phyloP scores from a whole-genome alignment of 306 rosid genomes.

The Casuarina equisetifolia region DNA sequence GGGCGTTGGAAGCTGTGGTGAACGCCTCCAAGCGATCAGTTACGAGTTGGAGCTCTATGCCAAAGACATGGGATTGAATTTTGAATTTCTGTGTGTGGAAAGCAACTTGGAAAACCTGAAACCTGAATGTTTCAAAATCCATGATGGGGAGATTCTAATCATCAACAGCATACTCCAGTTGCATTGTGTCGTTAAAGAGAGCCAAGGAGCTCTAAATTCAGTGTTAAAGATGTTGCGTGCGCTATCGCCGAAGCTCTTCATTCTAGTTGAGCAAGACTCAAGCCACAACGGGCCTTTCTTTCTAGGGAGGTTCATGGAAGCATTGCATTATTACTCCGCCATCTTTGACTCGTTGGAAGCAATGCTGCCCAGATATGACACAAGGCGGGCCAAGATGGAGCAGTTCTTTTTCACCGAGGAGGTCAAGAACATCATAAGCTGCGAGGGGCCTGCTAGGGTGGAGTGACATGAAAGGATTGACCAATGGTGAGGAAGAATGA shows the following conservation, averaged over 20 bases:
- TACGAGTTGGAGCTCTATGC: slow-evolving; percentile 60
- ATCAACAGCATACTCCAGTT: slow-evolving; percentile 82
- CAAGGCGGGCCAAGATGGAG: slow-evolving; percentile 72
- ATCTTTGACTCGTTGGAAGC: slow-evolving; percentile 84
- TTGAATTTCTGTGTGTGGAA: slow-evolving; percentile 54
- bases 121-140: slow-evolving; percentile 44
- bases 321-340: slow-evolving; percentile 82
- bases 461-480: slow-evolving; percentile 88
- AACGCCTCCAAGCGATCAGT: slow-evolving; percentile 47
- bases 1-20: slow-evolving; percentile 53
- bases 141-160: slow-evolving; percentile 62
- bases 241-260: slow-evolving; percentile 64
- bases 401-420: slow-evolving; percentile 85
- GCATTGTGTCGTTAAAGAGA: slow-evolving; percentile 85
- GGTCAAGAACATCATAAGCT: slow-evolving; percentile 91
- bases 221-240: slow-evolving; percentile 66
- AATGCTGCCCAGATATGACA: slow-evolving; percentile 80
- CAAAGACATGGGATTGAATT: slow-evolving; percentile 39
- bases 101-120: slow-evolving; percentile 55
- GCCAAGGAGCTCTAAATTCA: slow-evolving; percentile 78
- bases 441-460: slow-evolving; percentile 83
- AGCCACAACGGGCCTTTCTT: slow-evolving; percentile 92
- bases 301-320: slow-evolving; percentile 90
- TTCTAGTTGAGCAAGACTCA: slow-evolving; percentile 81
- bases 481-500: slow-evolving; percentile 92